These are phyloP conservation scores for Schwanniomyces vanrijiae DNA, from an alignment of 805 yeast species.

Conservation along the genomic window DNA sequence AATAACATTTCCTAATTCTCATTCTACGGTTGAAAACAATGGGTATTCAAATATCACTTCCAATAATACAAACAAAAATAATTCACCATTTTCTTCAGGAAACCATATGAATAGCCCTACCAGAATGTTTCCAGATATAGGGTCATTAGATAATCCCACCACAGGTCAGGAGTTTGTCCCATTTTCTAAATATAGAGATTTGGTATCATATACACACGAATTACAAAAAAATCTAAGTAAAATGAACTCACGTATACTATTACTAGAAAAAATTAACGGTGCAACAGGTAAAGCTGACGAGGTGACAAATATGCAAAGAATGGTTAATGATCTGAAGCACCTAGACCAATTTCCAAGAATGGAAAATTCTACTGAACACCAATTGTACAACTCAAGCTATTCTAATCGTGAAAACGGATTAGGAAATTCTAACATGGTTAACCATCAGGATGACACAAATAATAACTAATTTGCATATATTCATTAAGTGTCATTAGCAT, in stretches of 20 bases:
- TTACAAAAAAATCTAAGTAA: conserved; percentile 27
- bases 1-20: conserved; percentile 6
- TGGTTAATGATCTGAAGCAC: neutral
- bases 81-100: neutral
- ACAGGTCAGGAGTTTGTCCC: conserved; percentile 19
- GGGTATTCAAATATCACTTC: neutral
- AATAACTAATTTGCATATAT: no score
- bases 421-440: neutral
- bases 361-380: neutral
- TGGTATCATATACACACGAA: conserved; percentile 31
- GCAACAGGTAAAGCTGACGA: neutral
- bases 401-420: neutral
- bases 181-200: conserved; percentile 31
- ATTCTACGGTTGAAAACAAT: conserved; percentile 4
- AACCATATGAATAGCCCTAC: neutral
- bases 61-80: neutral
- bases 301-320: neutral
- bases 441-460: no score
- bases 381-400: neutral
- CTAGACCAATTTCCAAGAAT: neutral
- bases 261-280: conserved; percentile 25
- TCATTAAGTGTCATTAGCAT: no score
- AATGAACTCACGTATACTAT: conserved; percentile 25
- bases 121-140: neutral
- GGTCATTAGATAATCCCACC: neutral